A percentile compares a stretch with the other conserved stretches of the same genome.
These are phyloP conservation scores for Tuber brumale DNA, from an alignment of 495 filamentous ascomycete species.

Conservation along the genomic window DNA sequence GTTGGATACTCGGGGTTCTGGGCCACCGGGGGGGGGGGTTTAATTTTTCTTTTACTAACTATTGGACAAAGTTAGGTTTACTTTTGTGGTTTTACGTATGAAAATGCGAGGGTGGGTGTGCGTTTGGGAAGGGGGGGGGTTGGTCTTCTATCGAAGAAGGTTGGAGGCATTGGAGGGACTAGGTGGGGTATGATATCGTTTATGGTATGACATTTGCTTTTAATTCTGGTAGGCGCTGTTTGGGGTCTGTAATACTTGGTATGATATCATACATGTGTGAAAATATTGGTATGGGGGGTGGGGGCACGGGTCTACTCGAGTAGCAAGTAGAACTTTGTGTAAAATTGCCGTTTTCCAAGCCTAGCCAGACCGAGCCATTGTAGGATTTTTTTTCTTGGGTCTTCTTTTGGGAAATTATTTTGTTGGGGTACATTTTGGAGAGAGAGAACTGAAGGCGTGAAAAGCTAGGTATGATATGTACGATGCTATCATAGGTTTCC, in stretches of 20 bases:
- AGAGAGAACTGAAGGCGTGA: neutral
- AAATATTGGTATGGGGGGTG: neutral
- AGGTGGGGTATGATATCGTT: neutral
- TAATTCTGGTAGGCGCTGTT: neutral
- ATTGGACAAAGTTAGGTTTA: no score
- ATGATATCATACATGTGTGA: neutral
- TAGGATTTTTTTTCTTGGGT: neutral
- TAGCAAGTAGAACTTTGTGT: no score
- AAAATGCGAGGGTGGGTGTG: neutral
- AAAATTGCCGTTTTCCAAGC: no score
- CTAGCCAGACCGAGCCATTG: neutral
- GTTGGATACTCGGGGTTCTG: neutral
- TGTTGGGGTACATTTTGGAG: neutral
- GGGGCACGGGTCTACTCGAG: no score
- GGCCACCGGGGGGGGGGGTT: no score
- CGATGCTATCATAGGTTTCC: no score
- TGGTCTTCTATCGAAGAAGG: neutral
- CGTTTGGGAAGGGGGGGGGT: neutral
- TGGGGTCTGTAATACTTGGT: neutral
- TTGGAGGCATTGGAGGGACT: neutral
- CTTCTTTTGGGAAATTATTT: neutral
- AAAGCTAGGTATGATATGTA: neutral
- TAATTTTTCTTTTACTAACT: neutral
- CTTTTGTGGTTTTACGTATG: neutral
- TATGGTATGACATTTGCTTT: neutral